Evolutionary conservation across 208 protist species (phyloP).

Genomic region (Acanthamoeba polyphaga): DNA sequence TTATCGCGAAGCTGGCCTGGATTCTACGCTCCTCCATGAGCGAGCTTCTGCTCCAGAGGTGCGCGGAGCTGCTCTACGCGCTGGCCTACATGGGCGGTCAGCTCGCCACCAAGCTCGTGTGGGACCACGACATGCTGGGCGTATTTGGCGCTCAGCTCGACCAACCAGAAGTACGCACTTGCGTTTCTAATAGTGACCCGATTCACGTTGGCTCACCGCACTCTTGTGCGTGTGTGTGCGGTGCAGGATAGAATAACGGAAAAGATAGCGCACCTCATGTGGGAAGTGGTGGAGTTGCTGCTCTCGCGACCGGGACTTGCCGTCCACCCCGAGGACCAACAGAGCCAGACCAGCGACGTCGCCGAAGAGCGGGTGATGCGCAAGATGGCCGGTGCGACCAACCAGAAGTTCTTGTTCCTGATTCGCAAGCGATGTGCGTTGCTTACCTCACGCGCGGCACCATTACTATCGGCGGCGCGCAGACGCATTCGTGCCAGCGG

Average conservation of each 20-base stretch:
- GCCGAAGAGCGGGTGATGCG: neutral
- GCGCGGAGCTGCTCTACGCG: neutral
- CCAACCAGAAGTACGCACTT: neutral
- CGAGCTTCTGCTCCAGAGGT: constrained; percentile 3
- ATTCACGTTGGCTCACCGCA: neutral
- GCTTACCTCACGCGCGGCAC: no score
- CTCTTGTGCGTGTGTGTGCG: neutral
- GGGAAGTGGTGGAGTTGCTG: neutral
- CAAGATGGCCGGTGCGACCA: neutral
- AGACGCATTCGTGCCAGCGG: neutral
- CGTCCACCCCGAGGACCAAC: neutral
- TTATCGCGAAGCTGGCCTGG: neutral
- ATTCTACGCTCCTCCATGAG: neutral
- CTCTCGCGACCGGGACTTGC: neutral
- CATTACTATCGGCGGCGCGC: neutral
- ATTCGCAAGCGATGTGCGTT: neutral
- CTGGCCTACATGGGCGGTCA: constrained; percentile 19
- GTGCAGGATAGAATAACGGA: neutral
- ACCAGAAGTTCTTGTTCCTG: no score
- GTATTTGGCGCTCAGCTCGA: neutral
- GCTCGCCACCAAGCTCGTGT: neutral
- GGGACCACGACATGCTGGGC: neutral
- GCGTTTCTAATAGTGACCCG: no score
- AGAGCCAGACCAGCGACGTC: neutral
- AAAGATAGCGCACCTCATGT: neutral